Percentiles rank a stretch among this genome's conserved stretches.
Conservation (phyloP, 2,329 filamentous ascomycete genomes). For the Arthrinium puccinioides region DNA sequence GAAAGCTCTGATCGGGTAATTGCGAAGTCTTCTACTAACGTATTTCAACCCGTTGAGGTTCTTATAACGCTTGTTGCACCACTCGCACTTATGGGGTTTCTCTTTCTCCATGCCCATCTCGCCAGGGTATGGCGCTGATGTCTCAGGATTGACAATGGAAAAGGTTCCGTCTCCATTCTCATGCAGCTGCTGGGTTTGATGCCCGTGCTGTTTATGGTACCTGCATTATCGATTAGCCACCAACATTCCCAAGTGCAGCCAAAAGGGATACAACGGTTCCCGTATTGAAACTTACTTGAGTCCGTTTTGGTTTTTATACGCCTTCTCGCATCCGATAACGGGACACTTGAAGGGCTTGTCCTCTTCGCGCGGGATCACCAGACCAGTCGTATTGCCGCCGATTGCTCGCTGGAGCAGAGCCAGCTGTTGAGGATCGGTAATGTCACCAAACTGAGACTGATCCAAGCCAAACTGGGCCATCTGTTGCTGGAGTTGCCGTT, state of each 20-base stretch:
- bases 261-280: constrained; percentile 6
- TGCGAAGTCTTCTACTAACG: constrained; percentile 36
- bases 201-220: constrained; percentile 75
- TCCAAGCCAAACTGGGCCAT: constrained; percentile 68
- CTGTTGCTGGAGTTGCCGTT: constrained; percentile 59
- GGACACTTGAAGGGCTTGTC: constrained; percentile 97
- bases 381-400: constrained; percentile 37
- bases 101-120: constrained; percentile 99
- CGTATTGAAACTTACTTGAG: constrained; percentile 64
- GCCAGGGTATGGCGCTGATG: constrained; percentile 86
- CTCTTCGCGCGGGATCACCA: constrained; percentile 71
- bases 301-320: constrained; percentile 99
- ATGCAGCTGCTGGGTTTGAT: constrained; percentile 93
- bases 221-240: constrained; percentile 30
- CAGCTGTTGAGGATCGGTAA: constrained; percentile 61
- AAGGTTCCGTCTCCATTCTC: constrained; percentile 97
- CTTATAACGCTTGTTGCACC: constrained; percentile 98
- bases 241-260: background rate
- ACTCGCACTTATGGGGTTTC: constrained; percentile 96
- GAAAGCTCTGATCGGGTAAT: background rate
- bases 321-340: constrained; percentile 97
- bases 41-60: constrained; percentile 98
- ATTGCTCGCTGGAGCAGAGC: constrained; percentile 43
- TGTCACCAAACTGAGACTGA: constrained; percentile 66
- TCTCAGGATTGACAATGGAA: constrained; percentile 95